Evolutionary conservation across 2,329 filamentous ascomycete genomes (phyloP).

Genomic region (Sarocladiaceae sp.): DNA sequence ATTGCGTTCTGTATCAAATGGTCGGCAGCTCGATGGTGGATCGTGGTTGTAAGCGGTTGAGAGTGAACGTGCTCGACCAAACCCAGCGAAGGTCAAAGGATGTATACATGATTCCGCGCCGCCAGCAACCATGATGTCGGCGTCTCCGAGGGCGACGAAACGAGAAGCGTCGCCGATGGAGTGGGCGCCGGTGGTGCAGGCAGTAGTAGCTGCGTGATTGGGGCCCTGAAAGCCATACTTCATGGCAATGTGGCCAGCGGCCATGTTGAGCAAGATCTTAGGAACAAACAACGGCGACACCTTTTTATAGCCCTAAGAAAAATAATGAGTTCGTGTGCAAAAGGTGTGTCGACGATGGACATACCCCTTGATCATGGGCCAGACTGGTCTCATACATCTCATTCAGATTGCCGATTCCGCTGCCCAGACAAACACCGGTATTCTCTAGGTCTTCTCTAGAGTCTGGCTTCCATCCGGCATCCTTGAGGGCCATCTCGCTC

Average conservation of each 20-base stretch:
- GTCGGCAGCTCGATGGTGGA: constrained; percentile 70
- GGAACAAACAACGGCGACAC: constrained; percentile 93
- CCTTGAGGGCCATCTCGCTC: constrained; percentile 76
- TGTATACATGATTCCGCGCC: constrained; percentile 95
- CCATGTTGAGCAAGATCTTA: constrained; percentile 88
- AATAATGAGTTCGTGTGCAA: not conserved
- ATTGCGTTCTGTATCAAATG: constrained; percentile 74
- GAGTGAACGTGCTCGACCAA: constrained; percentile 81
- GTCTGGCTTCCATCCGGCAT: constrained; percentile 71
- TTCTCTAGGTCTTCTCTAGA: constrained; percentile 61
- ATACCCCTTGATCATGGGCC: constrained; percentile 67
- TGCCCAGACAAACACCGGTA: constrained; percentile 89
- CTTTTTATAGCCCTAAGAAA: constrained; percentile 75
- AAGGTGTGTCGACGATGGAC: constrained; percentile 20
- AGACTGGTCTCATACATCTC: constrained; percentile 84
- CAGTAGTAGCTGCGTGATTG: constrained; percentile 89
- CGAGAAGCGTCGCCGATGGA: constrained; percentile 91
- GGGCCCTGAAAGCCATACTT: constrained; percentile 84
- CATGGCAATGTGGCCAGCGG: constrained; percentile 93
- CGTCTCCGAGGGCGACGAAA: constrained; percentile 87
- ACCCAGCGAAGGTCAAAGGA: constrained; percentile 87
- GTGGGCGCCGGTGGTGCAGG: constrained; percentile 94
- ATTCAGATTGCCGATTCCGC: constrained; percentile 90
- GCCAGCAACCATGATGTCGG: constrained; percentile 93
- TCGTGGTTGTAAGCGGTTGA: constrained; percentile 74